Conservation (phyloP, 495 filamentous ascomycete genomes). For the Penicillium samsonianum region DNA sequence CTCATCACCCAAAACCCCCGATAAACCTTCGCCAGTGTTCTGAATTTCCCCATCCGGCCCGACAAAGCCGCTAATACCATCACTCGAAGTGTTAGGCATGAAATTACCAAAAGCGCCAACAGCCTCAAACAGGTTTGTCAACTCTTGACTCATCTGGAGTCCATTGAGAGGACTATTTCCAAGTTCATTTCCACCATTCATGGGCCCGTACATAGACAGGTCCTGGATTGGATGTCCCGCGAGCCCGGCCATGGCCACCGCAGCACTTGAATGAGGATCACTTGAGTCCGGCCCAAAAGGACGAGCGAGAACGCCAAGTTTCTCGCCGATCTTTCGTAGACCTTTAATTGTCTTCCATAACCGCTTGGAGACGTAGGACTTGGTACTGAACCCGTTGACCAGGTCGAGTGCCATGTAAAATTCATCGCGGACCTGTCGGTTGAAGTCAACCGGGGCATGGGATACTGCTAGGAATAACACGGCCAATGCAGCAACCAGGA, state of each 20-base stretch:
- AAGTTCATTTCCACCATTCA: slow-evolving; percentile 47
- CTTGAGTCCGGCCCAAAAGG: slow-evolving; percentile 40
- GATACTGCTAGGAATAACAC: slow-evolving; percentile 82
- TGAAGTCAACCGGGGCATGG: slow-evolving; percentile 78
- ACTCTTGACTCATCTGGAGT: slow-evolving; percentile 61
- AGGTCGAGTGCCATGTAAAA: slow-evolving; percentile 86
- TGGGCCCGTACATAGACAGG: slow-evolving; percentile 53
- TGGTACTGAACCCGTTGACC: slow-evolving; percentile 76
- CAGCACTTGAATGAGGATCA: slow-evolving; percentile 66
- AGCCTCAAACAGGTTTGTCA: slow-evolving; percentile 71
- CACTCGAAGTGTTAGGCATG: slow-evolving; percentile 38
- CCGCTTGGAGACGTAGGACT: slow-evolving; percentile 74
- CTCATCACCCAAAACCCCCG: slow-evolving; percentile 58
- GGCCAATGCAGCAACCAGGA: slow-evolving; percentile 75
- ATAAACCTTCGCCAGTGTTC: slow-evolving; percentile 48
- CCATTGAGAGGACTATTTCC: slow-evolving; percentile 63
- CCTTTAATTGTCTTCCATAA: slow-evolving; percentile 81
- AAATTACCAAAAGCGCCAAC: slow-evolving; percentile 59
- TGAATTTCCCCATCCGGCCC: slow-evolving; percentile 46
- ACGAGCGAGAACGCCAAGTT: slow-evolving; percentile 67
- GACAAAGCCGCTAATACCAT: slow-evolving; percentile 48
- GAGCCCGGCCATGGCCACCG: slow-evolving; percentile 72
- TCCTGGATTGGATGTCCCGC: slow-evolving; percentile 69
- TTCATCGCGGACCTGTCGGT: slow-evolving; percentile 70
- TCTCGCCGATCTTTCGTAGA: slow-evolving; percentile 76